Evolutionary conservation across 2,329 filamentous ascomycete species (phyloP), one percentile per base, ranked within the genome.

Genomic region (Aspergillus sp.): DNA sequence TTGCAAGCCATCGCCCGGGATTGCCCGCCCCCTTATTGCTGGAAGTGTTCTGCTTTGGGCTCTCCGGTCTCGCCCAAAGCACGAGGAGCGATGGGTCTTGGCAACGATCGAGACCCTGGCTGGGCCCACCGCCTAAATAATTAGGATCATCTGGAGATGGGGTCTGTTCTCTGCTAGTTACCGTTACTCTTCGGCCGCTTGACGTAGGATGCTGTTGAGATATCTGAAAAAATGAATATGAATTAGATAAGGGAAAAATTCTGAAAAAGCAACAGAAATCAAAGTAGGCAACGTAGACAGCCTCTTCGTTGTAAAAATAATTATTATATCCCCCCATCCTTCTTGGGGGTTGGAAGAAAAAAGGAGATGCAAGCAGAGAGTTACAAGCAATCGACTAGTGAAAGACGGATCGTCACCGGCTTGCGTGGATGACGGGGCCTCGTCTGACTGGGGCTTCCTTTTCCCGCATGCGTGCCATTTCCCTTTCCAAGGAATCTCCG

Each of bases 401-500:
- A 57, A 60, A 58, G 44, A 36, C 51, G 53, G 66, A 69, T 69
- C 67, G 63, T 60, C 67, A 54, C 48, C 42, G 56, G 66, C 61
- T 69, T 69, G 66, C 67, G 67, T 68, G 67, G 66, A 68, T 64
- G 63, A 66, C 64, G 64, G 64, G 63, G 53, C 58, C 57, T 55
- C 57, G 54, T 58, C 51, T 59, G 58, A 62, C 59, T 64, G 52
- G 62, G 63, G 38, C 49, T 53, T 32, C 48, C 56, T 44, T 36
- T 36, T 54, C 49, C 47, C 47, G 48, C 55, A 55, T 57, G 47
- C 38, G 47, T 53, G 32, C 56, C 27, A 52, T 47, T 47, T 39
- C 38, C 32, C 38, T 48, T 48, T 42, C 21, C 36, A 42, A 30
- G 44, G 44, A 15, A 55, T 41, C 42, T 50, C 32, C 47, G 51